Evolutionary conservation across 2,329 filamentous ascomycete genomes (phyloP).

Genomic region (Penicillium sp.): DNA sequence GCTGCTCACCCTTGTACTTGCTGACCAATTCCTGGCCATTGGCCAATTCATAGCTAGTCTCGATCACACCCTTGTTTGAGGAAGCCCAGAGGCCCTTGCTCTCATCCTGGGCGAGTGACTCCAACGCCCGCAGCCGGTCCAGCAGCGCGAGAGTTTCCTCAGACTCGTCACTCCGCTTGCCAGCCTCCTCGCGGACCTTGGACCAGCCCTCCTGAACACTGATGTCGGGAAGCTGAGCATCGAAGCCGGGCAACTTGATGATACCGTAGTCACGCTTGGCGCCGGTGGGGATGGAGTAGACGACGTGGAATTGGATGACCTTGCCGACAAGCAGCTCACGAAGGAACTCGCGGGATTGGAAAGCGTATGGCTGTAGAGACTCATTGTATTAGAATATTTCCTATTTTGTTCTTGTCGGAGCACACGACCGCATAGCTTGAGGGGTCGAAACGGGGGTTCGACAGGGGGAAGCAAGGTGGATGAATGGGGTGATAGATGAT

Average conservation of each 20-base stretch:
- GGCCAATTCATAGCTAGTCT: conserved; percentile 78
- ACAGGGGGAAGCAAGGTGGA: neutral
- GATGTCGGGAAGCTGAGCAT: conserved; percentile 79
- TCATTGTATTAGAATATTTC: no score
- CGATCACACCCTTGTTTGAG: conserved; percentile 63
- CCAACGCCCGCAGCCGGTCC: conserved; percentile 74
- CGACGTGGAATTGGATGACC: conserved; percentile 76
- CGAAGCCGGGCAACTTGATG: conserved; percentile 65
- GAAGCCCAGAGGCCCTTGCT: conserved; percentile 79
- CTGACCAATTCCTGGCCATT: conserved; percentile 75
- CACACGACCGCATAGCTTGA: neutral
- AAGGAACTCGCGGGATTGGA: conserved; percentile 91
- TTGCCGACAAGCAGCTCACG: conserved; percentile 84
- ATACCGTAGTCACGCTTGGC: conserved; percentile 84
- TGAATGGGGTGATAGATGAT: neutral
- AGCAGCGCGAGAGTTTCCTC: conserved; percentile 71
- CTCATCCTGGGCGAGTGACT: conserved; percentile 75
- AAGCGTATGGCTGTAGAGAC: conserved; percentile 68
- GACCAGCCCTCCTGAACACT: conserved; percentile 87
- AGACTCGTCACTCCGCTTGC: conserved; percentile 78
- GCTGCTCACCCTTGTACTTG: conserved; percentile 78
- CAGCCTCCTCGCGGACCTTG: conserved; percentile 91
- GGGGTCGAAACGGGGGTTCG: neutral
- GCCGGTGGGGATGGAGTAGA: conserved; percentile 82
- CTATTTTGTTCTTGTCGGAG: neutral